These are phyloP conservation scores for Thalassiosira profunda DNA, from an alignment of 108 stramenopile species.

Conservation along the genomic window DNA sequence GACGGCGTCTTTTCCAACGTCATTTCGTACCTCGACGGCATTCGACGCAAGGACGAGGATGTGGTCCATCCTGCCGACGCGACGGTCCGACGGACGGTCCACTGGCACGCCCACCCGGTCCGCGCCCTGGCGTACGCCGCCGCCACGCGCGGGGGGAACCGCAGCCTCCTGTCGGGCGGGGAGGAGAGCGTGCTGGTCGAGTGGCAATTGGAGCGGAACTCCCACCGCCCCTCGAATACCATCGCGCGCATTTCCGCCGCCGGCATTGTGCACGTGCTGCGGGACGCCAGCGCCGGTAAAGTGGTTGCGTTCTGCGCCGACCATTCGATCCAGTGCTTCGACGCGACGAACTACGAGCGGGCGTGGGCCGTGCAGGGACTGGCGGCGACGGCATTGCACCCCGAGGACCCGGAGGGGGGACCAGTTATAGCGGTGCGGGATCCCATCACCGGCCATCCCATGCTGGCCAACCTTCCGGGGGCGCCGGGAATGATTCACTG, in stretches of 20 bases:
- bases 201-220: conserved; percentile 76
- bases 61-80: conserved; percentile 44
- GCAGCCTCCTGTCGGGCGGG: conserved; percentile 73
- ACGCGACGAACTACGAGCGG: conserved; percentile 59
- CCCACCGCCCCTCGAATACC: conserved; percentile 58
- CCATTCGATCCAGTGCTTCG: conserved; percentile 71
- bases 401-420: conserved; percentile 1
- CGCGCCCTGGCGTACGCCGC: conserved; percentile 51
- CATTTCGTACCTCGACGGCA: conserved; percentile 22
- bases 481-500: conserved; percentile 86
- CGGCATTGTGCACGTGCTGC: conserved; percentile 58
- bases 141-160: conserved; percentile 20
- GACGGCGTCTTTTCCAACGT: conserved; percentile 52
- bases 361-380: conserved; percentile 76
- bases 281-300: conserved; percentile 25
- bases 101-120: conserved; percentile 89
- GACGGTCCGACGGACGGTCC: conserved; percentile 55
- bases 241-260: conserved; percentile 70
- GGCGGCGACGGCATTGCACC: conserved; percentile 31
- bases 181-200: conserved; percentile 80
- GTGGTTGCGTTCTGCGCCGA: conserved; percentile 69
- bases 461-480: conserved; percentile 46
- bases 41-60: background rate
- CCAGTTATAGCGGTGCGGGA: conserved; percentile 38
- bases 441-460: conserved; percentile 39